Evolutionary conservation across 2,329 filamentous ascomycete genomes (phyloP).

Genomic region (Cercospora beticola): DNA sequence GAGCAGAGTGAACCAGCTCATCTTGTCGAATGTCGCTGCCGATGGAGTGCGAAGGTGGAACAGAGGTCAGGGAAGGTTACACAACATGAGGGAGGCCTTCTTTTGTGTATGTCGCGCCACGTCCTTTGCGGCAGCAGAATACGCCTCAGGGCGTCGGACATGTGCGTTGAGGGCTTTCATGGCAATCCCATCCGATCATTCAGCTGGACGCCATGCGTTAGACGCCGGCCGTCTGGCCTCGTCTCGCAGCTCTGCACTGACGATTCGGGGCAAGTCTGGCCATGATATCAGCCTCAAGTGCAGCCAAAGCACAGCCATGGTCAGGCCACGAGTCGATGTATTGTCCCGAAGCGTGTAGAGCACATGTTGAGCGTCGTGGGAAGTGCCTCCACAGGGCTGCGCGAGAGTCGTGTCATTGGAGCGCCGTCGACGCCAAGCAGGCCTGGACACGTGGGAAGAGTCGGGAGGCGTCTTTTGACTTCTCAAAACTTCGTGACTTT

Average conservation of each 20-base stretch:
- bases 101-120: background rate
- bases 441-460: background rate
- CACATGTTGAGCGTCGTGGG: background rate
- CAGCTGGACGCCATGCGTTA: background rate
- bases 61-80: background rate
- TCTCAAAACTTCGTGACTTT: background rate
- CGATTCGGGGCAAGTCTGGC: background rate
- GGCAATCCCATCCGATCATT: background rate
- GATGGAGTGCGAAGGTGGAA: background rate
- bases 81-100: background rate
- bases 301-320: background rate
- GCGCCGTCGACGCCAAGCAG: background rate
- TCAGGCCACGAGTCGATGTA: background rate
- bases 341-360: background rate
- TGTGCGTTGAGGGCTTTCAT: background rate
- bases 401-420: background rate
- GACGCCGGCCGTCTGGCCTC: background rate
- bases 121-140: background rate
- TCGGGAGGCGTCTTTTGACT: background rate
- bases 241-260: background rate
- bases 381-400: background rate
- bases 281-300: background rate
- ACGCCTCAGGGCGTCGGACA: background rate
- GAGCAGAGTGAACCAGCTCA: conserved; percentile 17
- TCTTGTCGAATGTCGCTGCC: background rate